A percentile compares a stretch with the other conserved stretches of the same genome.
These are phyloP conservation scores for sweet orange (Citrus sinensis) DNA, from an alignment of 345 rosid genomes.

Conservation along the genomic window DVS_A1.0 CM039163.1:46905501-46906000, in stretches of 20 bases:
- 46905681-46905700: not conserved
- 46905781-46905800: too few species aligned
- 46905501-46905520: not conserved
- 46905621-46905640: slow-evolving; percentile 9
- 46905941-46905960: not conserved
- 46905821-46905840: not conserved
- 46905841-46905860: not conserved
- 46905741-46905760: not conserved
- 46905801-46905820: too few species aligned
- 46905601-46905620: not conserved
- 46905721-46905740: not conserved
- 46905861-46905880: not conserved
- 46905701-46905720: not conserved
- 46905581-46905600: not conserved
- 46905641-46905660: not conserved
- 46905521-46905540: not conserved
- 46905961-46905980: not conserved
- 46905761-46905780: too few species aligned
- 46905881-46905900: not conserved
- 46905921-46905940: not conserved
- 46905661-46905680: not conserved
- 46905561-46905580: not conserved
- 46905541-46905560: slow-evolving; percentile 1
- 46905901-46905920: not conserved
- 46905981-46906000: not conserved